A percentile compares a stretch with the other conserved stretches of the same genome.
Conservation (phyloP, 257 asterid genomes). For the Henckelia pumila region DNA sequence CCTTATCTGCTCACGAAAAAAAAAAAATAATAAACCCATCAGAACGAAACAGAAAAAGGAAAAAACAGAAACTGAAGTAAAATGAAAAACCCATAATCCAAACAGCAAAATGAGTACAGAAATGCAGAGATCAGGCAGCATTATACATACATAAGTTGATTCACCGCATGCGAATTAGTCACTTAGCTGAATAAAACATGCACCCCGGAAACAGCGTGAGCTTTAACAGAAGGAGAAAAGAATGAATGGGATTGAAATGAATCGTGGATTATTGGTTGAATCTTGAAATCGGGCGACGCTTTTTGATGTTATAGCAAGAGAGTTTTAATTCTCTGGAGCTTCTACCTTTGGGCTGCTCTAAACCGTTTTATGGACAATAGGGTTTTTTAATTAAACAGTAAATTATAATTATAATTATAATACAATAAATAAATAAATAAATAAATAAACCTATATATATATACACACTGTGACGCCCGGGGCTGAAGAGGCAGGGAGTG, state of each 20-base stretch:
- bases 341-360: too few species aligned
- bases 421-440: too few species aligned
- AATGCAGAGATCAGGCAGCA: neutral
- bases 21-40: neutral
- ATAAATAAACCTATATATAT: too few species aligned
- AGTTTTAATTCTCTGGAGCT: too few species aligned
- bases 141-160: neutral
- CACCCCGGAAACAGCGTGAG: neutral
- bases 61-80: neutral
- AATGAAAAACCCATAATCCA: conserved; percentile 17
- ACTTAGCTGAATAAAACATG: neutral
- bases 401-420: too few species aligned
- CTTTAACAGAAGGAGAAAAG: neutral
- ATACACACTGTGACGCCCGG: too few species aligned
- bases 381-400: too few species aligned
- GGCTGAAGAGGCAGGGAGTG: too few species aligned
- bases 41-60: neutral
- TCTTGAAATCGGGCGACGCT: too few species aligned
- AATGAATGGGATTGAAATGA: conserved; percentile 5
- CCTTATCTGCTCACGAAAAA: conserved; percentile 26
- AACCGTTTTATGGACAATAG: too few species aligned
- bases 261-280: neutral
- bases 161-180: neutral
- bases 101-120: neutral
- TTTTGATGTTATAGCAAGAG: too few species aligned